Conservation (phyloP, 2,329 filamentous ascomycete genomes). For the Diaporthe humulicola region DNA sequence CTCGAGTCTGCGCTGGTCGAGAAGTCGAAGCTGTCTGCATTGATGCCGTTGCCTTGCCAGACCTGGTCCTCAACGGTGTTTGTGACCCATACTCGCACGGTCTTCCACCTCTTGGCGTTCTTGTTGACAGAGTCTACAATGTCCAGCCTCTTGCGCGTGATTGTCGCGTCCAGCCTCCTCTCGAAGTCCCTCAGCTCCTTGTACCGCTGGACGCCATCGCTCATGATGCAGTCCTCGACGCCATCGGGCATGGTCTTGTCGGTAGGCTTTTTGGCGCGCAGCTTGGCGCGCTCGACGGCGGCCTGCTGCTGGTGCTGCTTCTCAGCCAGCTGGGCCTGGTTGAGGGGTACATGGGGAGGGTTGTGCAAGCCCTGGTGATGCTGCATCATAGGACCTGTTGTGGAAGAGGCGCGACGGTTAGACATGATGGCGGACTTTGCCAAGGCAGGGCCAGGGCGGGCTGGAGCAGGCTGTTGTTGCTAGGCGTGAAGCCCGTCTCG, state of each 20-base stretch:
- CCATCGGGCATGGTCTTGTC: constrained; percentile 96
- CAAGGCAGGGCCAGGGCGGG: constrained; percentile 26
- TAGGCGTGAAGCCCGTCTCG: constrained; percentile 1
- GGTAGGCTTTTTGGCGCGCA: constrained; percentile 89
- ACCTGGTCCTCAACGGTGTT: constrained; percentile 96
- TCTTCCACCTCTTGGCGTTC: constrained; percentile 83
- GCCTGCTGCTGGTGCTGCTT: constrained; percentile 62
- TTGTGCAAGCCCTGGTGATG: constrained; percentile 45
- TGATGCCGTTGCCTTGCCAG: constrained; percentile 82
- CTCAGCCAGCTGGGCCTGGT: constrained; percentile 66
- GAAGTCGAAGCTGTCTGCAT: constrained; percentile 85
- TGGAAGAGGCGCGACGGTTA: constrained; percentile 33
- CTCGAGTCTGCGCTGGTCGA: constrained; percentile 81
- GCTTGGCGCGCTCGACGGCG: constrained; percentile 78
- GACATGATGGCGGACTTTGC: constrained; percentile 32
- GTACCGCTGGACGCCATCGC: constrained; percentile 86
- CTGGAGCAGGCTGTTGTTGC: neutral
- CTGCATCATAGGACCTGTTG: constrained; percentile 69
- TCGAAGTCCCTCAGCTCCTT: constrained; percentile 88
- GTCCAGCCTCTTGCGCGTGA: constrained; percentile 94
- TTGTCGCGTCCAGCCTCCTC: constrained; percentile 88
- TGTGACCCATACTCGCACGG: constrained; percentile 92
- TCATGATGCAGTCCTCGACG: constrained; percentile 84
- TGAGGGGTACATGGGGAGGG: constrained; percentile 59
- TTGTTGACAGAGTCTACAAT: constrained; percentile 85